Evolutionary conservation across 768 basidiomycete species (phyloP), one percentile per base, ranked within the genome.

Genomic region (Boletus insuetus): DNA sequence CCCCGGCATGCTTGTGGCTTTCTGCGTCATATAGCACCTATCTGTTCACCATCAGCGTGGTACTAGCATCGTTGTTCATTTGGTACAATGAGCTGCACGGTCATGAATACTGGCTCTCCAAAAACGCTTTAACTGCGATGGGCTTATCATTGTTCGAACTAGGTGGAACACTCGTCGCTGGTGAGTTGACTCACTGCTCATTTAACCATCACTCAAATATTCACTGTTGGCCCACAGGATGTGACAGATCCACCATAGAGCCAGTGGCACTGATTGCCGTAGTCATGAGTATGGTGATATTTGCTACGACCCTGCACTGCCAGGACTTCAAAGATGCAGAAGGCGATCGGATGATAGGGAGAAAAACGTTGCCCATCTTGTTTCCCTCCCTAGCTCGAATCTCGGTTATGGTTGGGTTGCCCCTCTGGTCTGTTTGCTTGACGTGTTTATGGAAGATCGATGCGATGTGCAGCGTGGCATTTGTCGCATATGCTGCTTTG

Each of bases 301-400:
- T 74, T 34, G 49, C 68, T 3, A 75, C 74, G 11, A 77, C 75
- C 1, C 65, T 75, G 12, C 63, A 69, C 29, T 65, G 65, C 34
- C 67, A 73, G 46, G 72, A 73, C 45, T 75, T 72, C 53, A 69
- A 75, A 46, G 80, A 81, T 46, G 63, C 72, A 35, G 72, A 74
- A 17, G 79, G 79, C 10, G 80, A 80, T 48, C 57, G 62, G 1
- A 54, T 66, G 13, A 65, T 69, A 12, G 76, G 76, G 4, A 66
- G 79, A 26, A 58, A 64, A 10, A 81, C 79, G 0, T 54, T 81
- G 2, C 79, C 80, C 4, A 77, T 81, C 54, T 70, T 71, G 13
- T 69, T 74, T 17, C 79, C 80, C 17, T 61, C 46, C 12, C 58
- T 65, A 16, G 66, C 68, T 8, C 65, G 69, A 19, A 14, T 48